Evolutionary conservation across 2,329 filamentous ascomycete genomes (phyloP).

Genomic region (Trichoderma hamatum): DNA sequence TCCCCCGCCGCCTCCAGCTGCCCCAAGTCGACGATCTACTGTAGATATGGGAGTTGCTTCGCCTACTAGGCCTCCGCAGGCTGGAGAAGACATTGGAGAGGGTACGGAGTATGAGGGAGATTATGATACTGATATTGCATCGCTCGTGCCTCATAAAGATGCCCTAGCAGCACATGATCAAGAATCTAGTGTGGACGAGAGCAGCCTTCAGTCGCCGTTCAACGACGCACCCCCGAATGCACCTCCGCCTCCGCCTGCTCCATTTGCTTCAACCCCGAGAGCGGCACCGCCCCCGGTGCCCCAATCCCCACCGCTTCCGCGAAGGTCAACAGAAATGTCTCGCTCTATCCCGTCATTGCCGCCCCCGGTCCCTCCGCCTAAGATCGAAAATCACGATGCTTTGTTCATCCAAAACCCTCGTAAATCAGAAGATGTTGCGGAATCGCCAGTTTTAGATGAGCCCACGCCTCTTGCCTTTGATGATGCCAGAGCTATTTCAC

Average conservation of each 20-base stretch:
- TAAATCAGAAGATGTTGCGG: conserved; percentile 32
- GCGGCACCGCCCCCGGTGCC: conserved; percentile 68
- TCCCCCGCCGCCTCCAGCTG: conserved; percentile 65
- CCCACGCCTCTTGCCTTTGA: conserved; percentile 48
- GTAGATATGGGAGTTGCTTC: conserved; percentile 53
- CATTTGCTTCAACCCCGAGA: conserved; percentile 57
- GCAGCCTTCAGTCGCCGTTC: conserved; percentile 63
- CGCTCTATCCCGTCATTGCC: conserved; percentile 69
- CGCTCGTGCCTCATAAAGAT: conserved; percentile 92
- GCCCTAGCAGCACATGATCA: conserved; percentile 80
- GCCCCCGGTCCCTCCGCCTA: conserved; percentile 44
- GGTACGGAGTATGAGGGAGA: conserved; percentile 95
- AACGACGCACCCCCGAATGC: conserved; percentile 49
- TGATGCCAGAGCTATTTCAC: conserved; percentile 48
- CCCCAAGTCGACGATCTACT: conserved; percentile 61
- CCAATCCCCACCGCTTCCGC: conserved; percentile 54
- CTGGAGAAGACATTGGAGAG: conserved; percentile 70
- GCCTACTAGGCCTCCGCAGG: conserved; percentile 47
- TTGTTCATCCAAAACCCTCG: conserved; percentile 19
- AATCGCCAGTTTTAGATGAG: conserved; percentile 46
- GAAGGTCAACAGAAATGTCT: conserved; percentile 71
- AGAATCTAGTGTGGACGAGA: conserved; percentile 76
- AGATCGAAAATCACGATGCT: conserved; percentile 72
- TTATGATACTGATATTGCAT: conserved; percentile 95
- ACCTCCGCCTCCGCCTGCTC: conserved; percentile 63